phyloP scores from a whole-genome alignment of 306 rosid genomes.

The Nissolia schottii region DNA sequence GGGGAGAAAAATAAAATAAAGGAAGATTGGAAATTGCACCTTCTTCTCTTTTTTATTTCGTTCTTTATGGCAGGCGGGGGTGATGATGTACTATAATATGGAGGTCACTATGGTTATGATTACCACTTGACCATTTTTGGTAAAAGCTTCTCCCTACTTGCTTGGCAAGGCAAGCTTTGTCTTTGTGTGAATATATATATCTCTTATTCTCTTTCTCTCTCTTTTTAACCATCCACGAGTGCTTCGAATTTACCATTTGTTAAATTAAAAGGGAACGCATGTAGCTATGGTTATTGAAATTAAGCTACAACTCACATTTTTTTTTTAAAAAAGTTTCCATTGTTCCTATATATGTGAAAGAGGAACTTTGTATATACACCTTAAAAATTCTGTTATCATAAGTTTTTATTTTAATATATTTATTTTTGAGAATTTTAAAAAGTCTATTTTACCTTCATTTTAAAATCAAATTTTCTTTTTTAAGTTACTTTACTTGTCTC shows the following conservation, averaged over 20 bases:
- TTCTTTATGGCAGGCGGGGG: background rate
- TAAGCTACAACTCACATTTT: background rate
- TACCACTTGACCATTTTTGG: slow-evolving; percentile 1
- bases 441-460: too few species aligned
- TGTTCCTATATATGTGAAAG: too few species aligned
- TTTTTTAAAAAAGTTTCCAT: too few species aligned
- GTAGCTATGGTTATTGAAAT: background rate
- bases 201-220: background rate
- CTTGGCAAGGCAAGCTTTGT: slow-evolving; percentile 13
- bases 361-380: too few species aligned
- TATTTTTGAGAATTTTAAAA: too few species aligned
- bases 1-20: background rate
- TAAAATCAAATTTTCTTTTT: too few species aligned
- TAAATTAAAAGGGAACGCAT: background rate
- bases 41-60: background rate
- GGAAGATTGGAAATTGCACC: slow-evolving; percentile 30
- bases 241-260: background rate
- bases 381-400: too few species aligned
- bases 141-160: slow-evolving; percentile 27
- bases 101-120: slow-evolving; percentile 19
- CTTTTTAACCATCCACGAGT: background rate
- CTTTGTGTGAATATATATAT: background rate
- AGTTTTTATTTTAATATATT: too few species aligned
- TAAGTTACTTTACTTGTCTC: too few species aligned
- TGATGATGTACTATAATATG: slow-evolving; percentile 5